Evolutionary conservation across 306 rosid genomes (phyloP).

Genomic region (Vigna angularis): DNA sequence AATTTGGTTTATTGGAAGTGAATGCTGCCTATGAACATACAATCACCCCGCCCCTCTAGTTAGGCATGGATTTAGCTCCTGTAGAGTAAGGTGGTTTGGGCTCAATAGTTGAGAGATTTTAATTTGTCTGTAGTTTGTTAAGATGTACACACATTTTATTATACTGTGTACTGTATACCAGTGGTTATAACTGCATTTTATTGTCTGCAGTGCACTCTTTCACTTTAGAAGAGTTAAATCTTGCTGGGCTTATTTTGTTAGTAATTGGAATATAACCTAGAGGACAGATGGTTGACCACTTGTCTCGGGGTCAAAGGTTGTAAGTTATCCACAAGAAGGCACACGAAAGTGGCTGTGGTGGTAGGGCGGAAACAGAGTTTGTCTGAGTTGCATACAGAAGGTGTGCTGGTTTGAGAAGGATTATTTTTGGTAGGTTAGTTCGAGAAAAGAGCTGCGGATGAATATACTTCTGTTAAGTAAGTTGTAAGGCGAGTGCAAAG

Average conservation of each 20-base stretch:
- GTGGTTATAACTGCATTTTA: not conserved
- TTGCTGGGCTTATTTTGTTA: not conserved
- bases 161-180: not conserved
- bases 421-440: not conserved
- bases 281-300: not conserved
- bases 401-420: not conserved
- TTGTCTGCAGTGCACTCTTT: not conserved
- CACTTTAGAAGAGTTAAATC: not conserved
- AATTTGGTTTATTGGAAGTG: conserved; percentile 36
- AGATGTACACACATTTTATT: not conserved
- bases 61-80: not conserved
- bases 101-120: not conserved
- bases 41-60: not conserved
- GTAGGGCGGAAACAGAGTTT: not conserved
- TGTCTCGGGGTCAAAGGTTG: not conserved
- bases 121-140: not conserved
- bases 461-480: not conserved
- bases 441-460: not conserved
- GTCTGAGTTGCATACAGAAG: not conserved
- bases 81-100: not conserved
- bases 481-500: not conserved
- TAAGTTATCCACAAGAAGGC: not conserved
- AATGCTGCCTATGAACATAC: conserved; percentile 16
- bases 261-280: not conserved
- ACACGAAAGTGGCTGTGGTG: not conserved